Evolutionary conservation across 164 flowering plant genomes (phyloP).

Genomic region (Berberis thunbergii): DNA sequence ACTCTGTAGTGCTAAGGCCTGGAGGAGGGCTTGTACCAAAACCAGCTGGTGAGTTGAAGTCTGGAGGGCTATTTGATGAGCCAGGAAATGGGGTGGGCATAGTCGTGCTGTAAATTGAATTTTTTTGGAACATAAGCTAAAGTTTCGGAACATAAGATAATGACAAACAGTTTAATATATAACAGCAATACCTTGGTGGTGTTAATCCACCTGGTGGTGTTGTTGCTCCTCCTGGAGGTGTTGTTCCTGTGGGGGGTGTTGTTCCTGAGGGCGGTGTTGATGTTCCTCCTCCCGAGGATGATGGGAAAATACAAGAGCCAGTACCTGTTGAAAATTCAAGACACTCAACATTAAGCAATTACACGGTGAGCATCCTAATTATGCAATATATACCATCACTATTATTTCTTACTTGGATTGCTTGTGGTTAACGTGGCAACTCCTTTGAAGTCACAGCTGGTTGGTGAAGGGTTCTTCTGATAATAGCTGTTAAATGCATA

Average conservation of each 20-base stretch:
- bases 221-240: neutral
- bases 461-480: constrained; percentile 59
- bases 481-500: constrained; percentile 90
- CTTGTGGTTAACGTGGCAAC: constrained; percentile 42
- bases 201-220: too few relatives aligned
- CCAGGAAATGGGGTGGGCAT: constrained; percentile 37
- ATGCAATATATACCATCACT: neutral
- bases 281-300: constrained; percentile 31
- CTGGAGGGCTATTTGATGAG: constrained; percentile 6
- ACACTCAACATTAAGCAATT: neutral
- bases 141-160: too few relatives aligned
- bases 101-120: constrained; percentile 24
- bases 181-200: constrained; percentile 4
- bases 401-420: constrained; percentile 73
- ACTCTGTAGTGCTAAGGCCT: constrained; percentile 19
- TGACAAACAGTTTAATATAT: too few relatives aligned
- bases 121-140: neutral
- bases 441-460: constrained; percentile 91
- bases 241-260: constrained; percentile 2
- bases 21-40: constrained; percentile 44
- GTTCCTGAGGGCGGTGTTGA: constrained; percentile 16
- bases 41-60: constrained; percentile 10
- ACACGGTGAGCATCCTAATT: neutral
- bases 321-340: constrained; percentile 33
- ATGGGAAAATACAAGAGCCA: constrained; percentile 58